These are phyloP conservation scores for Lactuca saligna DNA, from an alignment of 129 eudicot species.

Conservation along the genomic window DNA sequence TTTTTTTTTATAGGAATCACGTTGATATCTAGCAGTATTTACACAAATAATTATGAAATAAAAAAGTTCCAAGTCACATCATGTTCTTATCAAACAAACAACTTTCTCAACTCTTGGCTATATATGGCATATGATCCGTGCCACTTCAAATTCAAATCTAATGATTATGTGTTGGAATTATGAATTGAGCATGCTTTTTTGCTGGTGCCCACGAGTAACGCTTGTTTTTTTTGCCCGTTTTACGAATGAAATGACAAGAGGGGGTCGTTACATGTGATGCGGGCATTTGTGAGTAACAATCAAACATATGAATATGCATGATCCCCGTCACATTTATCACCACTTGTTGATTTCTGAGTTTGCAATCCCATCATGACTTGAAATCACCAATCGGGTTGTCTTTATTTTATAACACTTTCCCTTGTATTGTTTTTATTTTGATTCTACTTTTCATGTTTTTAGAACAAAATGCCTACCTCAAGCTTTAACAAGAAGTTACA, in stretches of 20 bases:
- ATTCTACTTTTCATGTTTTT: neutral
- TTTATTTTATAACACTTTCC: neutral
- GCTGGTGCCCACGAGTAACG: neutral
- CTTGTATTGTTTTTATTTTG: neutral
- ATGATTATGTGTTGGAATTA: neutral
- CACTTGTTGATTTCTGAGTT: neutral
- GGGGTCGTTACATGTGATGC: neutral
- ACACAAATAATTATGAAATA: neutral
- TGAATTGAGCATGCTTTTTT: neutral
- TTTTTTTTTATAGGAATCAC: neutral
- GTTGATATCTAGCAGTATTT: neutral
- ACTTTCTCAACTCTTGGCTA: neutral
- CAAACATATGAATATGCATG: neutral
- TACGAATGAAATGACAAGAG: neutral
- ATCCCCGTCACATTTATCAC: neutral
- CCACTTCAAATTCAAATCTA: neutral
- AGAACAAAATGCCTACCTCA: constrained; percentile 18
- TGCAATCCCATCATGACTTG: neutral
- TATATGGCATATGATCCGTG: neutral
- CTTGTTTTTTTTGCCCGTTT: neutral
- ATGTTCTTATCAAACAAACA: neutral
- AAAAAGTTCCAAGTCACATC: too few species aligned
- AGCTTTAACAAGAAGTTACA: constrained; percentile 25
- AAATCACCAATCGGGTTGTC: neutral
- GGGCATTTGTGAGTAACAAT: neutral